These are phyloP conservation scores for Pyronema domesticum DNA, from an alignment of 495 filamentous ascomycete genomes.

Conservation along the genomic window DNA sequence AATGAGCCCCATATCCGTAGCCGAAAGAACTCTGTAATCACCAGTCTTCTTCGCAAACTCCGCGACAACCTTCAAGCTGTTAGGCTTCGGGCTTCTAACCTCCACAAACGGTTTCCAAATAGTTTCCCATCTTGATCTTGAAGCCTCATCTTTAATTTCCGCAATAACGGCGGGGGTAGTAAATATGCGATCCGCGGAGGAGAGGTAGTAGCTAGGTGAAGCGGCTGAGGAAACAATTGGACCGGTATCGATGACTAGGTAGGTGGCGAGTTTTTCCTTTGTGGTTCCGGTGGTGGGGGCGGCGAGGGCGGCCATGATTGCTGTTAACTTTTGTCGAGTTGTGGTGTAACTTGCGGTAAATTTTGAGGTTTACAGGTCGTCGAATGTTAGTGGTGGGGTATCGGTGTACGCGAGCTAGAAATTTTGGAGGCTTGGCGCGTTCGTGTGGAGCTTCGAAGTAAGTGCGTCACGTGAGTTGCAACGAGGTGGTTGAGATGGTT, in stretches of 20 bases:
- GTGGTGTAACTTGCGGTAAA: too few species aligned
- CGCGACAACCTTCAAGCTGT: slow-evolving; percentile 58
- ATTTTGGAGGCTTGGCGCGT: too few species aligned
- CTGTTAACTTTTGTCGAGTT: too few species aligned
- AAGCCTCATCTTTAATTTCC: slow-evolving; percentile 76
- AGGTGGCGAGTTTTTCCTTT: neutral
- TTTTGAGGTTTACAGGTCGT: too few species aligned
- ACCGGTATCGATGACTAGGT: slow-evolving; percentile 75
- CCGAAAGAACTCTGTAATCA: slow-evolving; percentile 70
- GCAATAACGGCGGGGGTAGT: slow-evolving; percentile 73
- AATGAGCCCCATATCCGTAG: slow-evolving; percentile 70
- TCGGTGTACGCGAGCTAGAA: too few species aligned
- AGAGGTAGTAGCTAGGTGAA: slow-evolving; percentile 33
- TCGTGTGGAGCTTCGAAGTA: too few species aligned
- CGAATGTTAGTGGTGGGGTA: too few species aligned
- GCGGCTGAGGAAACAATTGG: slow-evolving; percentile 58
- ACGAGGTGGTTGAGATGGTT: too few species aligned
- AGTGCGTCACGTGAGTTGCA: too few species aligned
- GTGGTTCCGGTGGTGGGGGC: too few species aligned
- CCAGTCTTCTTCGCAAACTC: slow-evolving; percentile 82
- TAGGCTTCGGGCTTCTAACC: slow-evolving; percentile 50
- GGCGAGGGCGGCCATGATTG: too few species aligned
- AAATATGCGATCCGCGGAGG: slow-evolving; percentile 56
- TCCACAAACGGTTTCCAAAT: slow-evolving; percentile 69
- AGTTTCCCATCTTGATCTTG: slow-evolving; percentile 61